A percentile compares a stretch with the other conserved stretches of the same genome.
Evolutionary conservation across 2,329 filamentous ascomycete species (phyloP).

Genomic region (Neofusicoccum parvum): DNA sequence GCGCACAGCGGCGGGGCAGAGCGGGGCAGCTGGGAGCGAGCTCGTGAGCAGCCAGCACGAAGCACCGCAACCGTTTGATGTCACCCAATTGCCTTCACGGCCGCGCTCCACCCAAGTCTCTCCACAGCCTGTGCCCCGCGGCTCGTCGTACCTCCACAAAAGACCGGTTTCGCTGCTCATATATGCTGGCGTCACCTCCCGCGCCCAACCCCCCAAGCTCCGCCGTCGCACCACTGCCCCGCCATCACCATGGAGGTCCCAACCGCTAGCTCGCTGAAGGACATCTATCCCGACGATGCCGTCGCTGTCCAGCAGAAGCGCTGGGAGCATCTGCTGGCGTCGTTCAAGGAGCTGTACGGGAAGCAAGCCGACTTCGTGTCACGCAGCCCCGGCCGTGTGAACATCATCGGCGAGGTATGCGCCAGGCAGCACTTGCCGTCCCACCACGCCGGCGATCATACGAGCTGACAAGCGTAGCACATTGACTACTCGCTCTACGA

Average conservation of each 20-base stretch:
- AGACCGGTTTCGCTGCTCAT: neutral
- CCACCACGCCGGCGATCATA: neutral
- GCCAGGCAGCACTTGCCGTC: neutral
- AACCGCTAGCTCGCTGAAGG: conserved; percentile 70
- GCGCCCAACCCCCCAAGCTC: neutral
- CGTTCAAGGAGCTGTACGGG: conserved; percentile 72
- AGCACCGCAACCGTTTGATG: conserved; percentile 19
- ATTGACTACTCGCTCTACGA: conserved; percentile 98
- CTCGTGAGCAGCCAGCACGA: conserved; percentile 14
- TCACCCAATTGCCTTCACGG: conserved; percentile 4
- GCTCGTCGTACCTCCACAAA: neutral
- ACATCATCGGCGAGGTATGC: conserved; percentile 84
- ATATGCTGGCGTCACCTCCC: neutral
- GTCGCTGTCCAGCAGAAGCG: conserved; percentile 67
- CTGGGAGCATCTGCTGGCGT: conserved; percentile 73
- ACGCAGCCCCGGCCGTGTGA: conserved; percentile 90
- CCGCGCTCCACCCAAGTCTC: conserved; percentile 17
- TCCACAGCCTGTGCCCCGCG: conserved; percentile 19
- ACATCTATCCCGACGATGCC: conserved; percentile 81
- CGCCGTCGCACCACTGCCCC: conserved; percentile 8
- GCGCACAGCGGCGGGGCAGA: conserved; percentile 12
- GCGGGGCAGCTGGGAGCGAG: conserved; percentile 16
- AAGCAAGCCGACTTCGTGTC: conserved; percentile 77
- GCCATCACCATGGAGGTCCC: conserved; percentile 57
- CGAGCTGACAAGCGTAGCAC: conserved; percentile 54